phyloP scores from a whole-genome alignment of 1,284 basidiomycete genomes.

The Naganishia liquefaciens region DNA sequence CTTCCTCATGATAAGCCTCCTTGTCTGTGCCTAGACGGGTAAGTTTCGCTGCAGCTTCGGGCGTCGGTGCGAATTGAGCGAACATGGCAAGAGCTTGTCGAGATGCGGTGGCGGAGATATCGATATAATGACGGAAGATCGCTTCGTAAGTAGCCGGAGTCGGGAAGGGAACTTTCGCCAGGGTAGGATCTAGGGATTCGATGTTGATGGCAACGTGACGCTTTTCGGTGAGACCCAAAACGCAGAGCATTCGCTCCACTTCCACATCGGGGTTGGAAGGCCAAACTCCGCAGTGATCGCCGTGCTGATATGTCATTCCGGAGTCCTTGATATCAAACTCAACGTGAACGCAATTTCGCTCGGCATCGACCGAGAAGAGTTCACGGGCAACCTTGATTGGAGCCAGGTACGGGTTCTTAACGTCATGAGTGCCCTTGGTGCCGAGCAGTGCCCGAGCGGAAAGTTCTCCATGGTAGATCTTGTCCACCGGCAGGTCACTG shows the following conservation, averaged over 20 bases:
- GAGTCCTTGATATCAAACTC: slow-evolving; percentile 94
- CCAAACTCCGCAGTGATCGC: slow-evolving; percentile 97
- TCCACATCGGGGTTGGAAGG: slow-evolving; percentile 90
- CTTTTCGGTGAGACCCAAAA: slow-evolving; percentile 78
- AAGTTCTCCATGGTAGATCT: slow-evolving; percentile 89
- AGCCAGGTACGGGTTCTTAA: slow-evolving; percentile 93
- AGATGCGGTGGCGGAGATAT: slow-evolving; percentile 88
- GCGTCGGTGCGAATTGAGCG: slow-evolving; percentile 82
- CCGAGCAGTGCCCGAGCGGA: slow-evolving; percentile 76
- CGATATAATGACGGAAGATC: slow-evolving; percentile 94
- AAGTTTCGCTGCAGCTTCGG: slow-evolving; percentile 72
- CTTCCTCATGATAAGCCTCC: slow-evolving; percentile 74
- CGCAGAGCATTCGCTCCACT: slow-evolving; percentile 81
- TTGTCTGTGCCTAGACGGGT: slow-evolving; percentile 81
- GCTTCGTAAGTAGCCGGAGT: slow-evolving; percentile 92
- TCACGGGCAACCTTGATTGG: slow-evolving; percentile 77
- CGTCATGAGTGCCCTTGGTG: slow-evolving; percentile 90
- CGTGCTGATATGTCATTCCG: slow-evolving; percentile 97
- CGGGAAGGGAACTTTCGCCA: slow-evolving; percentile 99
- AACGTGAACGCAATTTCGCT: slow-evolving; percentile 92
- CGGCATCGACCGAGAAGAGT: slow-evolving; percentile 72
- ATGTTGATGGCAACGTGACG: slow-evolving; percentile 82
- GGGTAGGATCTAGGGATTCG: slow-evolving; percentile 92
- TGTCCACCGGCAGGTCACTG: slow-evolving; percentile 67
- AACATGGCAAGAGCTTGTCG: slow-evolving; percentile 87